Evolutionary conservation across 768 basidiomycete species (phyloP), one percentile per base, ranked within the genome.

Genomic region (Dentipellis fragilis): DNA sequence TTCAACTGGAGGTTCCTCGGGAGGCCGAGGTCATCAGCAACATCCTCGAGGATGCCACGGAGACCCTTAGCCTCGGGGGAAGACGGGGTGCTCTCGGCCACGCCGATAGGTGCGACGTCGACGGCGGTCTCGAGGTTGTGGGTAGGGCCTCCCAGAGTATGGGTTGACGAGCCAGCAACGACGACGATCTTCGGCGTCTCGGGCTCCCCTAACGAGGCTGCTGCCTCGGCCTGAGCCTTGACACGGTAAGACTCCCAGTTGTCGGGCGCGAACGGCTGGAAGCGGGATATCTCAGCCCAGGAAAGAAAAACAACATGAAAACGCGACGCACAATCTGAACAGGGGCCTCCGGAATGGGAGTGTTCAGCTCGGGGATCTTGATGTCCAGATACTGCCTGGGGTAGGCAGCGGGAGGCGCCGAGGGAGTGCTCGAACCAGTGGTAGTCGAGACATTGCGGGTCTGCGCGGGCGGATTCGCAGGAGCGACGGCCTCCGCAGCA

Each of bases 191-290:
- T 80, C 45, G 79, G 80, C 19, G 55, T 64, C 10, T 63, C 56
- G 11, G 67, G 58, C 9, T 66, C 62, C 42, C 54, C 65, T 29
- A 6, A 3, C 1, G 59, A 59, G 35, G 69, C 59, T 8, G 56
- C 54, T n/a, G 58, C 57, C 19, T 61, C 57, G 57, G 59, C 37
- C 42, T 67, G 42, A 46, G 68, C 62, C 61, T 75, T 67, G 46
- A 69, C 59, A 11, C 66, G 68, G n/a, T 74, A 73, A 0, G 81
- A 78, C 40, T 75, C 70, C 76, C 79, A 84, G 61, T 80, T 75
- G 71, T 85, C 83, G 36, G 76, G 78, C 1, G 76, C 64, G 64
- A 76, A 78, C 10, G 85, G 84, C 84, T 87, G 62, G 48, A 51
- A 54, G 55, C 50, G 53, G 54, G 29, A 7, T 49, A 23, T 29